Base-by-base conservation (phyloP, 2,329 filamentous ascomycete species). In the Sclerotiophoma versabilis region DNA sequence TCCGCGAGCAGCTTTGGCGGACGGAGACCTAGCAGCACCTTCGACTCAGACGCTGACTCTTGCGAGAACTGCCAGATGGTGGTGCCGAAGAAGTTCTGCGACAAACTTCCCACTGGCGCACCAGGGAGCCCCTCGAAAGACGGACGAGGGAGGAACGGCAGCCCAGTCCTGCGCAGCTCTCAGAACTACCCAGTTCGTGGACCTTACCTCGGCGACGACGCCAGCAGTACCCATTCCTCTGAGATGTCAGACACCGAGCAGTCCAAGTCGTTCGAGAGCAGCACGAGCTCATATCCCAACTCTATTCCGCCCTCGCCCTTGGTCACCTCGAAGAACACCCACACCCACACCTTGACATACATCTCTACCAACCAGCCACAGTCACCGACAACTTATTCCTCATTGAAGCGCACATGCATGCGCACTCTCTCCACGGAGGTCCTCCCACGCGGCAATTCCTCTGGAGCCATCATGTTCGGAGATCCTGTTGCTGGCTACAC, bases 11-110 rank as follows among this genome's bases (percentile, higher is more conserved):
- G 65, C 57, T 71, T 73, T 36, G 63, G 62, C 47, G 65, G 65
- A 17, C 58, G 71, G 39, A 62, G 74, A 33, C 59, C 72, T 2
- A 75, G 73, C 61, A 72, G 65, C 62, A 69, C 70, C 48, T 63
- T 75, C 25, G 79, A 76, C 59, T 75, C 76, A 2, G 81, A 84
- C 49, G 75, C 77, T 34, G 82, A 84, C 38, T 80, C 79, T 11
- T 86, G 83, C 70, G 82, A 83, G 48, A 85, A 83, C 69, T 86
- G 83, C 69, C 80, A 78, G 58, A 78, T 85, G 65, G 79, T 80
- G 6, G 74, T 85, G 1, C 83, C 83, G 8, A 80, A 82, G 61
- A 77, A 79, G 64, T 77, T 82, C 62, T 81, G 79, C 72, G 80
- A 80, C 60, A 77, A 80, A 59, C 75, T 85, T 3, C 81, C 83